Base-by-base conservation (phyloP, 2,329 filamentous ascomycete genomes). In the Monosporascus sp. region DNA sequence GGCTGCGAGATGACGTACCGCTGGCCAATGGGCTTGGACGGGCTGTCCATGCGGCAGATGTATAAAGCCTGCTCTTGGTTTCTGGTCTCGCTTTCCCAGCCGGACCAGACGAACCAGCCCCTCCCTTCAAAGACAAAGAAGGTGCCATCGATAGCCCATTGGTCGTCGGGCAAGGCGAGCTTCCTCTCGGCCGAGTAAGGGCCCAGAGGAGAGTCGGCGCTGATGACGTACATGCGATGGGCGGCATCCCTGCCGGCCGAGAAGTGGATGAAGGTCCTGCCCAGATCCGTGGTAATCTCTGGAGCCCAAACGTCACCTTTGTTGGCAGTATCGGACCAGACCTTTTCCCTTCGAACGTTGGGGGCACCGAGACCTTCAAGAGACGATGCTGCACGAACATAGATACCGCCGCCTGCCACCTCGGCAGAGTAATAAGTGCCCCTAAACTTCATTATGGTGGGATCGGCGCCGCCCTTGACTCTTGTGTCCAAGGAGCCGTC, bases 171-270 rank as follows among this genome's bases (percentile, higher is more conserved):
- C 38, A 64, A 44, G 11, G 37, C 51, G 6, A 64, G 51, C 46
- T 64, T 58, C 6, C 45, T 41, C 48, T 60, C 61, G 26, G 43
- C 3, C 11, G 53, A 48, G 52, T 63, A 64, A 22, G 31, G 14
- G 11, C 55, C 54, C 2, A 55, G 49, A 5, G 62, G 62, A 7
- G 49, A 24, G 50, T 54, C 56, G 9, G 62, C 55, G 18, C 58
- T 58, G 41, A 64, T 64, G 46, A 54, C 58, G 41, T 59, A 64
- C 60, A 62, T 64, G 46, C 61, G 62, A 48, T 64, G 61, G n/a
- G 53, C 54, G 6, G 49, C 50, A 26, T 22, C 28, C 9, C 7
- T 18, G 7, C 59, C 59, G 40, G 58, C 56, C 1, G 62, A 57
- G 51, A 64, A 64, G 48, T 63, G 52, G 31, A 64, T 63, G 35